Base-by-base conservation (phyloP, 73 alveolate genomes). In the Blepharisma stoltei region DNA sequence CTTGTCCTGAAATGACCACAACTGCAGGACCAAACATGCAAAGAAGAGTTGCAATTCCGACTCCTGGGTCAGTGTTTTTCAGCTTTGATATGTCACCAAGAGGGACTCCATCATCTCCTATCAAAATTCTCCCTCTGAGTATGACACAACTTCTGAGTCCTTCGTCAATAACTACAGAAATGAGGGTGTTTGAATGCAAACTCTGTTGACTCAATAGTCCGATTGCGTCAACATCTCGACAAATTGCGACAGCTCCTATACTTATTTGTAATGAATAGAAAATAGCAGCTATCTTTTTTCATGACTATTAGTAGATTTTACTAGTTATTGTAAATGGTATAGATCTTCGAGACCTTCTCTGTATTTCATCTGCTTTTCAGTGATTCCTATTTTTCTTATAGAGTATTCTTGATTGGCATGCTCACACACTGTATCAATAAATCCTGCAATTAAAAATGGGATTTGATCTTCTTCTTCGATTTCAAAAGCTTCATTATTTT, bases 201-300 rank as follows among this genome's bases (percentile, higher is more conserved):
- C 23, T 14, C 2, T 14, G 11, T 25, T 60, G 46, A 60, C 23
- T 60, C 46, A 14, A 60, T 18, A 60, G 46, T 9, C 46, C 73
- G 18, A 60, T 9, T 2, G 73, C 73, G 23, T 60, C 73, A n/a
- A 60, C 73, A 60, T 60, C 73, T 18, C 73, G 38, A 60, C 73
- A 18, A n/a, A 60, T 25, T 14, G 45, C 37, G 2, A 60, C 73
- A n/a, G 73, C 38, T 60, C 14, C 45, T 38, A n/a, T n/a, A n/a
- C n/a, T n/a, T n/a, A n/a, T n/a, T n/a, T n/a, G n/a, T n/a, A n/a
- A n/a, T n/a, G n/a, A n/a, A n/a, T n/a, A n/a, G n/a, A n/a, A n/a
- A n/a, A n/a, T n/a, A n/a, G n/a, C n/a, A n/a, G n/a, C n/a, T n/a
- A n/a, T n/a, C n/a, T n/a, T n/a, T n/a, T n/a, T n/a, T n/a, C n/a